Evolutionary conservation across 2,329 filamentous ascomycete genomes (phyloP).

Genomic region (Seiridium cupressi): DNA sequence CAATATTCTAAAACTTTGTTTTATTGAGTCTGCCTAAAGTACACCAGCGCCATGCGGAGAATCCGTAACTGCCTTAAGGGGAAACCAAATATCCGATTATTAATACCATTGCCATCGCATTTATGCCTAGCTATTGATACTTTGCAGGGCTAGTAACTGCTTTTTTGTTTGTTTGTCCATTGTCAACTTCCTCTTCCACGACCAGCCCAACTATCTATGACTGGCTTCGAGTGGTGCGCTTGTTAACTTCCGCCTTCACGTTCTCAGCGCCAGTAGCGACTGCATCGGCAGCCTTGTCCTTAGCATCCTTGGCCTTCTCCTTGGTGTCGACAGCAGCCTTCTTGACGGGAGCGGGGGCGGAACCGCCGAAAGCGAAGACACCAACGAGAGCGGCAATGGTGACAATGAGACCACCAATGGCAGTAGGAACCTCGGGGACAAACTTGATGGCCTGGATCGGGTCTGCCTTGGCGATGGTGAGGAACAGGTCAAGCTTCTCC

Average conservation of each 20-base stretch:
- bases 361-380: conserved; percentile 61
- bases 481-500: conserved; percentile 92
- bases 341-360: conserved; percentile 70
- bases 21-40: conserved; percentile 6
- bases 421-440: conserved; percentile 87
- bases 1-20: background rate
- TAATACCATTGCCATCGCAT: background rate
- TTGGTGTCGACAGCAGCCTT: conserved; percentile 63
- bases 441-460: conserved; percentile 83
- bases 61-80: background rate
- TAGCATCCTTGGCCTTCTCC: conserved; percentile 73
- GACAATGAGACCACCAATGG: conserved; percentile 67
- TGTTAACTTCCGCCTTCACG: conserved; percentile 70
- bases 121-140: background rate
- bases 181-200: background rate
- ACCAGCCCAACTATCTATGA: conserved; percentile 34
- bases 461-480: conserved; percentile 77
- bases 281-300: conserved; percentile 67
- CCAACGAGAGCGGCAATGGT: conserved; percentile 70
- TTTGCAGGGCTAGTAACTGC: background rate
- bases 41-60: conserved; percentile 11
- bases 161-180: background rate
- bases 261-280: conserved; percentile 65
- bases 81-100: conserved; percentile 8
- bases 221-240: conserved; percentile 58